phyloP scores from a whole-genome alignment of 192 early-diverging fungal species.

The Obelidium mucronatum region DNA sequence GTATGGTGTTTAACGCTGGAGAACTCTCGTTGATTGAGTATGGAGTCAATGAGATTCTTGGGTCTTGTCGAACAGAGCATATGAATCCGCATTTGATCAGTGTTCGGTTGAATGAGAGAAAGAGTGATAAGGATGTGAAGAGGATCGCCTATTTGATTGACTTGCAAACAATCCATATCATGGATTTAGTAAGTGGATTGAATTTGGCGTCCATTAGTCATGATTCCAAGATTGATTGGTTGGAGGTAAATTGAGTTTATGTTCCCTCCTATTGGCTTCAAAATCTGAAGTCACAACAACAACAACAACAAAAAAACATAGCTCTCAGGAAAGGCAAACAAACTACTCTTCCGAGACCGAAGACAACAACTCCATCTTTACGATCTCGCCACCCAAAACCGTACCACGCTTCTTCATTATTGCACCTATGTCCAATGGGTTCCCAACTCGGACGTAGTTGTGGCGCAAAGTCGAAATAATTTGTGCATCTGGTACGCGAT shows the following conservation, averaged over 20 bases:
- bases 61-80: conserved; percentile 67
- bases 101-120: conserved; percentile 69
- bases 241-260: conserved; percentile 53
- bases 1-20: conserved; percentile 74
- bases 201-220: conserved; percentile 59
- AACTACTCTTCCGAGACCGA: conserved; percentile 69
- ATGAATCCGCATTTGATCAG: conserved; percentile 72
- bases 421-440: conserved; percentile 76
- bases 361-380: conserved; percentile 65
- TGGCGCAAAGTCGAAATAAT: conserved; percentile 64
- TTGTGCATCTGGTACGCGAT: conserved; percentile 75
- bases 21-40: conserved; percentile 71
- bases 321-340: conserved; percentile 71
- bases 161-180: conserved; percentile 64
- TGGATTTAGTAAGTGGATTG: conserved; percentile 57
- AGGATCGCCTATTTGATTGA: conserved; percentile 68
- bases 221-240: conserved; percentile 67
- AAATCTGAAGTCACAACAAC: background rate
- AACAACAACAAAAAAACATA: no score
- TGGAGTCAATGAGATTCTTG: conserved; percentile 70
- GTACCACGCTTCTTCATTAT: conserved; percentile 61
- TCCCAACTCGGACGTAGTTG: conserved; percentile 69
- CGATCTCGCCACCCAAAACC: conserved; percentile 54
- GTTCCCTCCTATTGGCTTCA: conserved; percentile 12
- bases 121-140: conserved; percentile 60